Conservation (phyloP, 2,329 filamentous ascomycete species). For the Hypocrella siamensis region DNA sequence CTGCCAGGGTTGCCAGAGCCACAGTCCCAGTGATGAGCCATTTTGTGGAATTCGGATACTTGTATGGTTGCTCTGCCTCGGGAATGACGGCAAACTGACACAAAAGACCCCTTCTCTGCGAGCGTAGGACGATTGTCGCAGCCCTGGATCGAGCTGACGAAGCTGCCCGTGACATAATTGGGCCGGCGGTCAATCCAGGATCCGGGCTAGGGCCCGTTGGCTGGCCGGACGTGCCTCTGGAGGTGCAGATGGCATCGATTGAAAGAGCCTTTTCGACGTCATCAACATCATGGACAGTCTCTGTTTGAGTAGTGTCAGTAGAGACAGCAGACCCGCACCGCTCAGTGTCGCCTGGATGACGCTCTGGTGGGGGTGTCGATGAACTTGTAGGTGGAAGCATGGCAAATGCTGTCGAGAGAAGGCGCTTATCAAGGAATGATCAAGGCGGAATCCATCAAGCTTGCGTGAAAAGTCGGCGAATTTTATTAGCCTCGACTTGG, state of each 20-base stretch:
- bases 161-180: slow-evolving; percentile 15
- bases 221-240: background rate
- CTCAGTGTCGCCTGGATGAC: background rate
- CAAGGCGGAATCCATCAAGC: no score
- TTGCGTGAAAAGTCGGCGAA: no score
- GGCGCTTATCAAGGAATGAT: no score
- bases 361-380: slow-evolving; percentile 1
- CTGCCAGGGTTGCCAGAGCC: slow-evolving; percentile 59
- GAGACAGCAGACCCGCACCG: background rate
- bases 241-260: background rate
- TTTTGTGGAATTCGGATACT: slow-evolving; percentile 61
- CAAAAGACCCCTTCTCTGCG: slow-evolving; percentile 53
- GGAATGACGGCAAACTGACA: slow-evolving; percentile 56
- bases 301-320: background rate
- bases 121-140: slow-evolving; percentile 24
- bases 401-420: no score
- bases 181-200: slow-evolving; percentile 1
- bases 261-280: background rate
- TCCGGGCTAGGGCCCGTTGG: background rate
- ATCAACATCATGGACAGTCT: background rate
- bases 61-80: slow-evolving; percentile 61
- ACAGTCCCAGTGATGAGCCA: slow-evolving; percentile 73
- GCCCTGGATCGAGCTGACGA: slow-evolving; percentile 24
- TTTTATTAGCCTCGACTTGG: no score
- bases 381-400: slow-evolving; percentile 3